Evolutionary conservation across 2,329 filamentous ascomycete species (phyloP).

Genomic region (Ceratocystis cubensis): DNA sequence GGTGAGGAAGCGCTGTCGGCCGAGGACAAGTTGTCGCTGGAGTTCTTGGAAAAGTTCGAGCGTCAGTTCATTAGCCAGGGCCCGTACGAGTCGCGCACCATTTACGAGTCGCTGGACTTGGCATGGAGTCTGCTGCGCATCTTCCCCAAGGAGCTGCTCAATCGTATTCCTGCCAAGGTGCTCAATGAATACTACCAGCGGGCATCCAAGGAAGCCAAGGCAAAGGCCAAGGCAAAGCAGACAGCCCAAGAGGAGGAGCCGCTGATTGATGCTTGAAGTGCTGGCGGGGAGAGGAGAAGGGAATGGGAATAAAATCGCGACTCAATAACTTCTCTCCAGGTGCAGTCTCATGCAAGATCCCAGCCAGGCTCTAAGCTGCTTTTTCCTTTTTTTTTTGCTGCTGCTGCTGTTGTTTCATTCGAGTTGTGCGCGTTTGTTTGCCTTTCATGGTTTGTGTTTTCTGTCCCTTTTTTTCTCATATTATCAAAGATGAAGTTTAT

Average conservation of each 20-base stretch:
- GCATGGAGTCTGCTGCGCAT: constrained; percentile 95
- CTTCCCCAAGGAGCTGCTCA: constrained; percentile 95
- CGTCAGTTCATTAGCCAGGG: constrained; percentile 86
- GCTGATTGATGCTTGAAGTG: constrained; percentile 44
- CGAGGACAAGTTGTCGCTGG: constrained; percentile 93
- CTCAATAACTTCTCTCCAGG: neutral
- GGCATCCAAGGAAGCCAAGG: constrained; percentile 49
- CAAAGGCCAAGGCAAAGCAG: constrained; percentile 45
- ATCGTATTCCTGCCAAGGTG: constrained; percentile 77
- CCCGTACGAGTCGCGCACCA: constrained; percentile 79
- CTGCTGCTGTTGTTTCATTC: neutral
- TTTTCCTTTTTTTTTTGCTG: neutral
- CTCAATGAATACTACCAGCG: constrained; percentile 74
- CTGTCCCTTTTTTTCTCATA: neutral
- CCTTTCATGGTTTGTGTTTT: neutral
- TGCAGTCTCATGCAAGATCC: neutral
- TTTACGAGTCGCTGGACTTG: constrained; percentile 87
- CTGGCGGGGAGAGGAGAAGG: neutral
- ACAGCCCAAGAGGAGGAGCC: constrained; percentile 42
- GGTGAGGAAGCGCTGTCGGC: constrained; percentile 92
- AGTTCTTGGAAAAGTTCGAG: constrained; percentile 98
- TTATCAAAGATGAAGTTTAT: constrained; percentile 3
- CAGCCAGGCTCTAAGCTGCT: neutral
- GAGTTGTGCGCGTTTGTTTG: neutral
- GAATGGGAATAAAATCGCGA: neutral